Evolutionary conservation across 208 protist species (phyloP).

Genomic region (Trypanosoma avium): DNA sequence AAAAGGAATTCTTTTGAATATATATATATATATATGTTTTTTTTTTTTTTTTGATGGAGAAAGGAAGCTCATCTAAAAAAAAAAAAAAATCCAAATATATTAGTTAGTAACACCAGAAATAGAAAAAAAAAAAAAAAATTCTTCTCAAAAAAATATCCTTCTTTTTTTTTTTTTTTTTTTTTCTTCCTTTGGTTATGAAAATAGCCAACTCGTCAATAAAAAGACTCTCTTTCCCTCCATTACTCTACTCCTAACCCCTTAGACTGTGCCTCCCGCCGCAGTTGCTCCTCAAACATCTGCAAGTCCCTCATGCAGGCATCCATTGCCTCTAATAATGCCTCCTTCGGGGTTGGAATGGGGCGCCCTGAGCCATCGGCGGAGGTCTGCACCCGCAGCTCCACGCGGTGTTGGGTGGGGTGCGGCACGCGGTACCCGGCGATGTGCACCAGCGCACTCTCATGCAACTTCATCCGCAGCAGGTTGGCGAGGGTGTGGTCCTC

Average conservation of each 20-base stretch:
- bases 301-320: constrained; percentile 77
- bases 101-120: constrained; percentile 1
- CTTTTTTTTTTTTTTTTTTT: neutral
- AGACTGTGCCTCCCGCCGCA: constrained; percentile 59
- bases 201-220: too few relatives aligned
- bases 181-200: too few relatives aligned
- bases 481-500: constrained; percentile 91
- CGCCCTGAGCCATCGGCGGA: constrained; percentile 48
- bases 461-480: constrained; percentile 87
- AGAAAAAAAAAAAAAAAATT: neutral
- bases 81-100: constrained; percentile 1
- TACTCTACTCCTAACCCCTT: constrained; percentile 52
- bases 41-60: too few relatives aligned
- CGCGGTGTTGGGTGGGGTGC: constrained; percentile 88
- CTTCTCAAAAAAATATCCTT: neutral
- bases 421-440: constrained; percentile 89
- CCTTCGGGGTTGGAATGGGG: constrained; percentile 72
- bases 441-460: constrained; percentile 74
- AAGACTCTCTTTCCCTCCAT: neutral
- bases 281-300: constrained; percentile 72
- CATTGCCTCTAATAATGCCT: constrained; percentile 73
- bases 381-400: constrained; percentile 88
- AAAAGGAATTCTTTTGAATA: too few relatives aligned
- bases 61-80: too few relatives aligned
- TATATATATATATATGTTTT: too few relatives aligned